Evolutionary conservation across 1,284 basidiomycete genomes (phyloP).

Genomic region (Tetrapyrgos nigripes): DNA sequence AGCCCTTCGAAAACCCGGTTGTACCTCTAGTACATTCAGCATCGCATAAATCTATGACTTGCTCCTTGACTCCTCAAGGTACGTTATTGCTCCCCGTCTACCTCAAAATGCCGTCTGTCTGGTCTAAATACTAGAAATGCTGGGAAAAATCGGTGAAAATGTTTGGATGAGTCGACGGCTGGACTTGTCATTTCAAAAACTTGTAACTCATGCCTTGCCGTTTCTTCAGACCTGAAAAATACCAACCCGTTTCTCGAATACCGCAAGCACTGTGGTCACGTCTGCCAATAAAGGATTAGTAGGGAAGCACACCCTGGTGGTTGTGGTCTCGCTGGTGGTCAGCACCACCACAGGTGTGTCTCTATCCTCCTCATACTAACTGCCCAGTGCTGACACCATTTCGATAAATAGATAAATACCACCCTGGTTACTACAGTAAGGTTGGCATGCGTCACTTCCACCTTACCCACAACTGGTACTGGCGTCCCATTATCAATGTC

Average conservation of each 20-base stretch:
- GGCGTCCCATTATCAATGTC: constrained; percentile 96
- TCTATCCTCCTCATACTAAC: not conserved
- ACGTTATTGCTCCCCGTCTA: too few species aligned
- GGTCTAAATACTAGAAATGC: constrained; percentile 10
- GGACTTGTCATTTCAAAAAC: not conserved
- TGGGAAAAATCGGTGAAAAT: constrained; percentile 31
- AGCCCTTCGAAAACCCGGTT: too few species aligned
- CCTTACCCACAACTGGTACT: constrained; percentile 88
- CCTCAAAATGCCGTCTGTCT: too few species aligned
- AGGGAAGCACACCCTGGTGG: constrained; percentile 99
- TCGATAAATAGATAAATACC: constrained; percentile 88
- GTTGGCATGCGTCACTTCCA: constrained; percentile 99
- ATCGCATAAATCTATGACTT: constrained; percentile 52
- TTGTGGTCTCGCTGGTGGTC: constrained; percentile 98
- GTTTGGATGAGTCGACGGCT: constrained; percentile 41
- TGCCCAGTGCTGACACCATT: constrained; percentile 31
- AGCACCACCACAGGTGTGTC: constrained; percentile 96
- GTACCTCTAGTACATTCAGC: too few species aligned
- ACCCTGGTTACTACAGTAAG: constrained; percentile 99
- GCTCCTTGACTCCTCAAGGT: too few species aligned
- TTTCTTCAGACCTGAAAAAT: constrained; percentile 63
- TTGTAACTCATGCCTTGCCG: not conserved
- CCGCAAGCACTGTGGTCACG: constrained; percentile 99
- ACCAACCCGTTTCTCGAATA: constrained; percentile 95
- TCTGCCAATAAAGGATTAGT: constrained; percentile 99